These are phyloP conservation scores for Crithidia brevicula DNA, from an alignment of 208 protist genomes.

Conservation along the genomic window DNA sequence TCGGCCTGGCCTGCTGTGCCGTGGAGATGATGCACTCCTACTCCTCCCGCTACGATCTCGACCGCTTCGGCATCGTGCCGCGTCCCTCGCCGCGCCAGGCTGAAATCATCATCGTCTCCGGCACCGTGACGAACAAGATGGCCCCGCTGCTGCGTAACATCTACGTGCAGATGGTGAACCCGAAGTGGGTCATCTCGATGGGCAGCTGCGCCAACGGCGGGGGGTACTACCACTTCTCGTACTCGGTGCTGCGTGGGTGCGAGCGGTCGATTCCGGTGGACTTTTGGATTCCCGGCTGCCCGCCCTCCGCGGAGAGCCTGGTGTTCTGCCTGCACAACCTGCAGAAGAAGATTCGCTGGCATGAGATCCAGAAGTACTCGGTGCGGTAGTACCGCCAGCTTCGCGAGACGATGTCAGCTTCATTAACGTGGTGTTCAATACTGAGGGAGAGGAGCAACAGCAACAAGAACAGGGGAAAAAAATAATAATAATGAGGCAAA, in stretches of 20 bases:
- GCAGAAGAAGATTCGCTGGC: constrained; percentile 94
- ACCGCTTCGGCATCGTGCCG: constrained; percentile 98
- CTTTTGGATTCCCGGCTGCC: constrained; percentile 99
- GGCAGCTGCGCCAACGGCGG: constrained; percentile 98
- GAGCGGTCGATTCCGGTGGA: constrained; percentile 98
- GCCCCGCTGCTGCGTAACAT: constrained; percentile 97
- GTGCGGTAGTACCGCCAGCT: constrained; percentile 51
- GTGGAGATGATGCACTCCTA: constrained; percentile 99
- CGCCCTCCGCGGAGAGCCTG: constrained; percentile 95
- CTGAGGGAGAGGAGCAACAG: no score
- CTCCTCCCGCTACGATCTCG: constrained; percentile 97
- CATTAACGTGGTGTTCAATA: background rate
- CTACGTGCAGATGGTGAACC: constrained; percentile 98
- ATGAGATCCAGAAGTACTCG: constrained; percentile 93
- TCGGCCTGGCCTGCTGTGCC: constrained; percentile 97
- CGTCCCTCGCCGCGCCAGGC: constrained; percentile 95
- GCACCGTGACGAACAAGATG: constrained; percentile 99
- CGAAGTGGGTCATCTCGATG: constrained; percentile 95
- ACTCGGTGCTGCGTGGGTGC: constrained; percentile 96
- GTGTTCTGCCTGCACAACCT: constrained; percentile 93
- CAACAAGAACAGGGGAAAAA: no score
- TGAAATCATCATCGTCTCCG: constrained; percentile 99
- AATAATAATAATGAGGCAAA: no score
- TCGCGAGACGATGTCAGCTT: background rate
- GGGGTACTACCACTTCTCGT: constrained; percentile 99